Evolutionary conservation across 805 yeast genomes (phyloP).

Genomic region (Ogataea kodamae): DNA sequence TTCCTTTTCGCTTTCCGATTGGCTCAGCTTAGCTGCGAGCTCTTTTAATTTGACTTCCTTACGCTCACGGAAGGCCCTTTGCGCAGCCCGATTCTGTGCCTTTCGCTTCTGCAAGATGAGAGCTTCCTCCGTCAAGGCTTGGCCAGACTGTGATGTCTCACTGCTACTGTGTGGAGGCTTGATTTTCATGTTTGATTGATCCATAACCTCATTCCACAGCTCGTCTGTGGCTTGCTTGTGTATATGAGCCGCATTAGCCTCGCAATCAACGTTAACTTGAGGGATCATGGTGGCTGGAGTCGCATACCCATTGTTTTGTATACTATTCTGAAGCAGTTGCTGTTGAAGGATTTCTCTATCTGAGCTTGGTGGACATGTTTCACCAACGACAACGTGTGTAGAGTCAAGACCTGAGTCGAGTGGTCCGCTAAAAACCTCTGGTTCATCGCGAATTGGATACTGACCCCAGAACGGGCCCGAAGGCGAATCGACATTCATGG

Average conservation of each 20-base stretch:
- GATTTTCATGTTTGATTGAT: background rate
- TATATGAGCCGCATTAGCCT: no score
- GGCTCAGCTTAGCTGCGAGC: slow-evolving; percentile 53
- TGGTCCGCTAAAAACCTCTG: background rate
- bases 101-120: slow-evolving; percentile 51
- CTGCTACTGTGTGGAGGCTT: slow-evolving; percentile 4
- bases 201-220: slow-evolving; percentile 4
- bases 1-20: slow-evolving; percentile 48
- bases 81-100: slow-evolving; percentile 84
- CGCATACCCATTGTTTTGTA: slow-evolving; percentile 1
- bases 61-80: slow-evolving; percentile 80
- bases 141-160: slow-evolving; percentile 6
- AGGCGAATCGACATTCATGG: slow-evolving; percentile 10
- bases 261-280: slow-evolving; percentile 6
- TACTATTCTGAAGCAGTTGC: slow-evolving; percentile 12
- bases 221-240: no score
- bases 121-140: slow-evolving; percentile 33
- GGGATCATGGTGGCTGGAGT: slow-evolving; percentile 10
- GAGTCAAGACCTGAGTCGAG: no score
- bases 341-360: slow-evolving; percentile 16
- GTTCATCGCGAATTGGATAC: slow-evolving; percentile 1
- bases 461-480: slow-evolving; percentile 14
- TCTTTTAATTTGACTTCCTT: slow-evolving; percentile 71
- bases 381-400: background rate
- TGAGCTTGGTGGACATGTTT: slow-evolving; percentile 3